Evolutionary conservation across 345 rosid genomes (phyloP).

Genomic region (Ceriops tagal): DNA sequence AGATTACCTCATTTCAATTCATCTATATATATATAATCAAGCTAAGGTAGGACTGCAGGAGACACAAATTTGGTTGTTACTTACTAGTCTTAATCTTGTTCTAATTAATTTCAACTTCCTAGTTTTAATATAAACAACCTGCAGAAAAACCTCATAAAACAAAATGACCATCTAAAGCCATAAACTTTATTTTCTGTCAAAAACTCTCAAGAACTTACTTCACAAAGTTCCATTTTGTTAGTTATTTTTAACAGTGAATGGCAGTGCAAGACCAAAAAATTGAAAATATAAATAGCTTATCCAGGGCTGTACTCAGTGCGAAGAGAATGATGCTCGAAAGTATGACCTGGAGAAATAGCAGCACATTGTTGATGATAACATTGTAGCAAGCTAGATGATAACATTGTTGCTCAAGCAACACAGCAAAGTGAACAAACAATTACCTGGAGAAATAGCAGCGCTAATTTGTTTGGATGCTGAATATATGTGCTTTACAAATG

Average conservation of each 20-base stretch:
- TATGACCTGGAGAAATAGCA: too few relatives aligned
- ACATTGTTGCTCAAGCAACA: background rate
- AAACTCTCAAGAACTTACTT: background rate
- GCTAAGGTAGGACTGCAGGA: too few relatives aligned
- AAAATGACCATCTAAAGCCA: background rate
- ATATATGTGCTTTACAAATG: constrained; percentile 70
- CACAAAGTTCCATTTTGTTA: background rate
- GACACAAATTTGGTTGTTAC: too few relatives aligned
- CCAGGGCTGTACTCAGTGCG: background rate
- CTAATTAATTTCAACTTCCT: too few relatives aligned
- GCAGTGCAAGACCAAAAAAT: background rate
- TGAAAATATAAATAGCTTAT: background rate
- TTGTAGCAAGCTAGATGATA: background rate
- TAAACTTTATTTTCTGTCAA: background rate
- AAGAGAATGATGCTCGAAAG: background rate
- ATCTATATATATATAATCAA: background rate
- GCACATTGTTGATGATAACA: too few relatives aligned
- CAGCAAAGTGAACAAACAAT: constrained; percentile 4
- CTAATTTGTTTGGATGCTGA: constrained; percentile 86
- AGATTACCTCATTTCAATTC: background rate
- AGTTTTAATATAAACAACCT: too few relatives aligned
- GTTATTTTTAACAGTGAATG: background rate
- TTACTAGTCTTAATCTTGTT: too few relatives aligned
- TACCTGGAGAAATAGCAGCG: constrained; percentile 84
- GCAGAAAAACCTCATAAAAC: too few relatives aligned